Conservation (phyloP, 2,329 filamentous ascomycete genomes). For the Triangularia verruculosa region DNA sequence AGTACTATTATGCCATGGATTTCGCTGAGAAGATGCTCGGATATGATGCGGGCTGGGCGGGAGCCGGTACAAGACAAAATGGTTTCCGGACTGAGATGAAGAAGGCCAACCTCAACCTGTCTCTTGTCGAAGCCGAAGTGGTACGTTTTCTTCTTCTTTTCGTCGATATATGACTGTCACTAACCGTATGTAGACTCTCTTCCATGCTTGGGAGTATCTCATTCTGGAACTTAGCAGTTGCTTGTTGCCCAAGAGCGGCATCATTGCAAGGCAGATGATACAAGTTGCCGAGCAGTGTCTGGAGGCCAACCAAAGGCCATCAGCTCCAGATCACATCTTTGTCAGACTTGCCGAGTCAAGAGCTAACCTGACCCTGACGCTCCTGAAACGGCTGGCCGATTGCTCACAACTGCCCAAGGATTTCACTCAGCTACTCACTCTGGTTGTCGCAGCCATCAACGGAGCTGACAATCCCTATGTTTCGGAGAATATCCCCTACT, state of each 20-base stretch:
- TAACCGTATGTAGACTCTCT: constrained; percentile 57
- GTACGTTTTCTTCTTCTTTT: constrained; percentile 45
- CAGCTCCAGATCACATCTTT: constrained; percentile 78
- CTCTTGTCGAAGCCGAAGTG: constrained; percentile 87
- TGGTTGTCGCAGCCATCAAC: constrained; percentile 52
- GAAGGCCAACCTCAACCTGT: constrained; percentile 85
- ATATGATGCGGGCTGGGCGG: constrained; percentile 76
- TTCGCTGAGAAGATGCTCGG: constrained; percentile 72
- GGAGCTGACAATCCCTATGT: constrained; percentile 53
- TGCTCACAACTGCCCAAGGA: constrained; percentile 48
- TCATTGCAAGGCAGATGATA: constrained; percentile 66
- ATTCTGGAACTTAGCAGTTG: constrained; percentile 76
- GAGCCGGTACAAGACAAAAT: constrained; percentile 60
- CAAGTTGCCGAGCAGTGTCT: constrained; percentile 76
- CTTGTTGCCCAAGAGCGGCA: constrained; percentile 47
- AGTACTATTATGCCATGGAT: constrained; percentile 81
- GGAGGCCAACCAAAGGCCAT: constrained; percentile 68
- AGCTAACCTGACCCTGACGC: constrained; percentile 75
- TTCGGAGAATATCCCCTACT: constrained; percentile 61
- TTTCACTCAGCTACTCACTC: constrained; percentile 49
- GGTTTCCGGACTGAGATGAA: constrained; percentile 82
- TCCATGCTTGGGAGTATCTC: constrained; percentile 86
- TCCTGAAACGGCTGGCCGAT: constrained; percentile 77
- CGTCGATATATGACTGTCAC: background rate
- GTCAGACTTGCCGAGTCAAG: constrained; percentile 71